Percentiles rank a stretch among this genome's conserved stretches.
Conservation (phyloP, 306 rosid genomes). For the Hylodesmum podocarpum region DNA sequence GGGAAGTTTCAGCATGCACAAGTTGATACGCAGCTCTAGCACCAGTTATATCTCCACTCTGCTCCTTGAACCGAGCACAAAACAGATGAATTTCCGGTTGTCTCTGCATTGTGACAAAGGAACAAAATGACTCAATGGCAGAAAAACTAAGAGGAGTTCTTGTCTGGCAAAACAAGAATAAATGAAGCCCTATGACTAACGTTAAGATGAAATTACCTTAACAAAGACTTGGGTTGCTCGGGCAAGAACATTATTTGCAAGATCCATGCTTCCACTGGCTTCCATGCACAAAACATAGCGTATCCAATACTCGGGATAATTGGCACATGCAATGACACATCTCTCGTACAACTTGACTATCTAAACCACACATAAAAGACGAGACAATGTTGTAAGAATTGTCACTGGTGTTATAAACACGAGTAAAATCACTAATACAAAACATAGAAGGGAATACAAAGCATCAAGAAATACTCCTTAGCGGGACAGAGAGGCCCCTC, state of each 20-base stretch:
- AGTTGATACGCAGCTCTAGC: constrained; percentile 94
- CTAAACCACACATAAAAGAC: constrained; percentile 42
- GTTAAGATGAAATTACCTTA: constrained; percentile 56
- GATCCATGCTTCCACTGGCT: constrained; percentile 72
- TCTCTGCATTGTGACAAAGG: constrained; percentile 56
- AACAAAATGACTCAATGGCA: neutral
- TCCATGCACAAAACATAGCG: constrained; percentile 86
- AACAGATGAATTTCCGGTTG: constrained; percentile 95
- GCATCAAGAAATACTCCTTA: constrained; percentile 91
- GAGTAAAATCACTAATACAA: constrained; percentile 43
- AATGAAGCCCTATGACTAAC: neutral
- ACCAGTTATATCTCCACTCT: constrained; percentile 77
- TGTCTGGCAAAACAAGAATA: neutral
- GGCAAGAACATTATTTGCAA: constrained; percentile 88
- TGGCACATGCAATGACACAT: constrained; percentile 96
- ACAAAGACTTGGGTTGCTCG: constrained; percentile 98
- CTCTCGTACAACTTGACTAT: constrained; percentile 95
- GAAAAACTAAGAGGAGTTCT: neutral
- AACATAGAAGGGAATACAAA: constrained; percentile 62
- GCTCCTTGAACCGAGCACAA: constrained; percentile 92
- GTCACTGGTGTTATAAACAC: neutral
- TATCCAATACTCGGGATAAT: constrained; percentile 96
- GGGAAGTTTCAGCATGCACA: constrained; percentile 88
- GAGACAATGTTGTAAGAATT: neutral
- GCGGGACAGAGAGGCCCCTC: constrained; percentile 99